Evolutionary conservation across 495 filamentous ascomycete genomes (phyloP).

Genomic region (Diplogelasinospora grovesii): DNA sequence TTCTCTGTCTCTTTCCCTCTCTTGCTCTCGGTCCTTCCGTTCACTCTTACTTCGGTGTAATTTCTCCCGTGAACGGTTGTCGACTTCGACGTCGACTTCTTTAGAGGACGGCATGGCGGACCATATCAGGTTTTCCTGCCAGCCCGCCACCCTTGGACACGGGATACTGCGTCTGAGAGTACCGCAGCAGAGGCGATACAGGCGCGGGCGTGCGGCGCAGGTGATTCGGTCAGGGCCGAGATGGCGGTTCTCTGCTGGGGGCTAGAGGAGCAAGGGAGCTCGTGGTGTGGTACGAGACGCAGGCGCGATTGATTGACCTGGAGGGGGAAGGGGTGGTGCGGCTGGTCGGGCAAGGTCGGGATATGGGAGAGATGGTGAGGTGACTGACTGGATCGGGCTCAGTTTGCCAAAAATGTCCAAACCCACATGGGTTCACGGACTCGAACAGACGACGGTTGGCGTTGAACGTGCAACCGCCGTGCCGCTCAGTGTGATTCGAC

Average conservation of each 20-base stretch:
- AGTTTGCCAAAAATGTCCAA: too few species aligned
- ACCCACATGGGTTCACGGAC: too few species aligned
- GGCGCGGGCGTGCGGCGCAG: constrained; percentile 4
- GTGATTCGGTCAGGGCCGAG: too few species aligned
- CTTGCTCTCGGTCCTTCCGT: constrained; percentile 27
- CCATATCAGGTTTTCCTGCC: constrained; percentile 31
- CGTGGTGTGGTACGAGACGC: too few species aligned
- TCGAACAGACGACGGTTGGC: too few species aligned
- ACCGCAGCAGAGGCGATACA: background rate
- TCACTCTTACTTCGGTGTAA: constrained; percentile 30
- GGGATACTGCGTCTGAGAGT: constrained; percentile 16
- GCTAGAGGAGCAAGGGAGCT: too few species aligned
- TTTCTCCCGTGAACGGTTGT: constrained; percentile 35
- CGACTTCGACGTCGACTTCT: constrained; percentile 35
- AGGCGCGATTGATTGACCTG: too few species aligned
- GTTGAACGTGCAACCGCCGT: background rate
- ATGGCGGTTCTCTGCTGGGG: too few species aligned
- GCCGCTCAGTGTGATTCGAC: constrained; percentile 3
- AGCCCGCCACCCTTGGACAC: constrained; percentile 19
- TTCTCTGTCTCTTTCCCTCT: constrained; percentile 24
- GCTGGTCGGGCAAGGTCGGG: background rate
- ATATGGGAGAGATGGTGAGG: background rate
- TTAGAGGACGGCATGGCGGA: constrained; percentile 40
- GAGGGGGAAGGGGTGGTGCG: too few species aligned
- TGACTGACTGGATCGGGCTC: background rate